Percentiles rank a stretch among this genome's conserved stretches.
Evolutionary conservation across 139 green algal genomes (phyloP).

Genomic region (Asterochloris sp.): DNA sequence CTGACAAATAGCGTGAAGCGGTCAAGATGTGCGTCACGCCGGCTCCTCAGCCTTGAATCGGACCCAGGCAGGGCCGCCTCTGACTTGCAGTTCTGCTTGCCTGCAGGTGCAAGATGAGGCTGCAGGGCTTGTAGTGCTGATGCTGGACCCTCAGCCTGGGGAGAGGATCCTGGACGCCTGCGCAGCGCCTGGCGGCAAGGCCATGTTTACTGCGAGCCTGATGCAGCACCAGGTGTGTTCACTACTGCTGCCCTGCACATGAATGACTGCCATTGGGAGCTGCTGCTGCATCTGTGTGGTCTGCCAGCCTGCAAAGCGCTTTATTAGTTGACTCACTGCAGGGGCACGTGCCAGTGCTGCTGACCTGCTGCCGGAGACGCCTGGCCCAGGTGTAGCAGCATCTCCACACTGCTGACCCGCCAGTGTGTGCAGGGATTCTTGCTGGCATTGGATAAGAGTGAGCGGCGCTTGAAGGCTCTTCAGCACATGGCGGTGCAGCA

Average conservation of each 20-base stretch:
- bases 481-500: conserved; percentile 5
- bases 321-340: too few species aligned
- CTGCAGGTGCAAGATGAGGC: conserved; percentile 76
- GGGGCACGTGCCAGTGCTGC: neutral
- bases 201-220: conserved; percentile 67
- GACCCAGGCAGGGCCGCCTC: too few species aligned
- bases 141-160: conserved; percentile 73
- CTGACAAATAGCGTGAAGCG: too few species aligned
- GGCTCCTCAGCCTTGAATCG: too few species aligned
- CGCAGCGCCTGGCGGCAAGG: conserved; percentile 86
- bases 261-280: neutral
- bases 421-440: conserved; percentile 18
- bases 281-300: too few species aligned
- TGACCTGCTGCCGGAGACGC: neutral
- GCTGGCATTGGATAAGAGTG: conserved; percentile 26
- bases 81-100: neutral
- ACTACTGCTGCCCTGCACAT: neutral
- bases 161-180: conserved; percentile 85
- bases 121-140: conserved; percentile 74
- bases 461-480: conserved; percentile 9
- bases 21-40: too few species aligned
- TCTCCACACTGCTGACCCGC: neutral
- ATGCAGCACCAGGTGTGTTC: conserved; percentile 53
- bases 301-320: too few species aligned
- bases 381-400: too few species aligned